Conservation (phyloP, 176 grass and related monocot species). For the Paspalum notatum region DNA sequence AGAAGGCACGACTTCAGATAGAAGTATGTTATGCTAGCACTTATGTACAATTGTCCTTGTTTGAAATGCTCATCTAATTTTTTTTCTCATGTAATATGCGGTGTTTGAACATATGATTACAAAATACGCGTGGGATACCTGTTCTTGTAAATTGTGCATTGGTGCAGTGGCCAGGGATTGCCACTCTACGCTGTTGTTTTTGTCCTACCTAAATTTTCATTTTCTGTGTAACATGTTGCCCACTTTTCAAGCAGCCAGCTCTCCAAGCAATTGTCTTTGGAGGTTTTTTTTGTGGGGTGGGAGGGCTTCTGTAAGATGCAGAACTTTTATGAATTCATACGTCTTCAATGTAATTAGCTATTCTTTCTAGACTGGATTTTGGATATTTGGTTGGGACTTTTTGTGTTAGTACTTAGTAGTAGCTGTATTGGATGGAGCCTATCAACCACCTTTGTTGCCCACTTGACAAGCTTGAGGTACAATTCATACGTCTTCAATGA, state of each 20-base stretch:
- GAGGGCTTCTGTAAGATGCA: too few relatives aligned
- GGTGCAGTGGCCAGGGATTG: not conserved
- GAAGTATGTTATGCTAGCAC: constrained; percentile 63
- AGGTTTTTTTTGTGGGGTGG: not conserved
- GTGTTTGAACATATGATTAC: not conserved
- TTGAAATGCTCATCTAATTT: constrained; percentile 6
- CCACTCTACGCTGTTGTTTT: not conserved
- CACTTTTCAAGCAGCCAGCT: not conserved
- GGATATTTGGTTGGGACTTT: too few relatives aligned
- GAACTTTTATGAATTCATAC: too few relatives aligned
- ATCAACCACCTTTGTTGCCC: too few relatives aligned
- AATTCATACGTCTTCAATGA: constrained; percentile 22
- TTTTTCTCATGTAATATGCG: not conserved
- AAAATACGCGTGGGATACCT: not conserved
- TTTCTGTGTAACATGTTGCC: not conserved
- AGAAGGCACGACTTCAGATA: constrained; percentile 81
- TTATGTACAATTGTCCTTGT: not conserved
- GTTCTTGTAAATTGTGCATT: not conserved
- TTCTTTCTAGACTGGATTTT: too few relatives aligned
- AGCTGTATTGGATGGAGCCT: too few relatives aligned
- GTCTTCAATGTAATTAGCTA: too few relatives aligned
- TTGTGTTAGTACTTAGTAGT: too few relatives aligned
- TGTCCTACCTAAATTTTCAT: not conserved
- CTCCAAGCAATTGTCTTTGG: not conserved
- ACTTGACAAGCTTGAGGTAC: too few relatives aligned